phyloP scores from a whole-genome alignment of 768 basidiomycete genomes.

The Phylloporus rhodoxanthus region DNA sequence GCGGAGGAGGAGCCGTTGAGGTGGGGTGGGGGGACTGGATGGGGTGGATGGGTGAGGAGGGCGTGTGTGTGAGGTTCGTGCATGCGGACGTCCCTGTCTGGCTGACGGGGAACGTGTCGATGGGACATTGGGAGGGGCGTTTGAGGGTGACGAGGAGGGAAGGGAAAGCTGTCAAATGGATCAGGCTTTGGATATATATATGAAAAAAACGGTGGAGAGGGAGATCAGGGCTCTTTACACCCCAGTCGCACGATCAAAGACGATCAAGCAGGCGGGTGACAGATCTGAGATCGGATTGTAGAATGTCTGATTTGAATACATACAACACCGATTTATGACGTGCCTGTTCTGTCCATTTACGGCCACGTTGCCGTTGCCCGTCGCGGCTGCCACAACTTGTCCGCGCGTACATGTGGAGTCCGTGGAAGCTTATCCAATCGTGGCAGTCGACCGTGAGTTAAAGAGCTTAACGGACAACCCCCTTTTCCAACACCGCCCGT shows the following conservation, averaged over 20 bases:
- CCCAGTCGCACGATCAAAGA: constrained; percentile 59
- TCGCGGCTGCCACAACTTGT: constrained; percentile 35
- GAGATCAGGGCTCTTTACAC: constrained; percentile 39
- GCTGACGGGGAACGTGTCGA: constrained; percentile 54
- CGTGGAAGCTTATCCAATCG: constrained; percentile 35
- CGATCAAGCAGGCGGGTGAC: constrained; percentile 42
- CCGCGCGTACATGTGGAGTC: constrained; percentile 30
- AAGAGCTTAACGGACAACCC: constrained; percentile 39
- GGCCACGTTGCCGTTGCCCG: constrained; percentile 45
- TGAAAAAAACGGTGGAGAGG: constrained; percentile 35
- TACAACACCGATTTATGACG: constrained; percentile 29
- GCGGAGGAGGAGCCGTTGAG: constrained; percentile 45
- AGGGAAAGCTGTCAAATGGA: constrained; percentile 41
- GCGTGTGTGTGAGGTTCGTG: constrained; percentile 49
- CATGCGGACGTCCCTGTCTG: constrained; percentile 57
- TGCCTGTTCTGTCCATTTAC: constrained; percentile 41
- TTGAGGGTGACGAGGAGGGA: constrained; percentile 38
- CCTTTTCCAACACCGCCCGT: constrained; percentile 23
- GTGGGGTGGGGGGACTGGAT: constrained; percentile 37
- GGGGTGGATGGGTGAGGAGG: constrained; percentile 39
- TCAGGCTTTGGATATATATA: constrained; percentile 55
- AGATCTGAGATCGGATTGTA: constrained; percentile 42
- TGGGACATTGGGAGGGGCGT: constrained; percentile 46
- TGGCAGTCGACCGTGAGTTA: constrained; percentile 33
- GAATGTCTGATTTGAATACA: constrained; percentile 33